Conservation (phyloP, 495 filamentous ascomycete species). For the Evernia prunastri region DNA sequence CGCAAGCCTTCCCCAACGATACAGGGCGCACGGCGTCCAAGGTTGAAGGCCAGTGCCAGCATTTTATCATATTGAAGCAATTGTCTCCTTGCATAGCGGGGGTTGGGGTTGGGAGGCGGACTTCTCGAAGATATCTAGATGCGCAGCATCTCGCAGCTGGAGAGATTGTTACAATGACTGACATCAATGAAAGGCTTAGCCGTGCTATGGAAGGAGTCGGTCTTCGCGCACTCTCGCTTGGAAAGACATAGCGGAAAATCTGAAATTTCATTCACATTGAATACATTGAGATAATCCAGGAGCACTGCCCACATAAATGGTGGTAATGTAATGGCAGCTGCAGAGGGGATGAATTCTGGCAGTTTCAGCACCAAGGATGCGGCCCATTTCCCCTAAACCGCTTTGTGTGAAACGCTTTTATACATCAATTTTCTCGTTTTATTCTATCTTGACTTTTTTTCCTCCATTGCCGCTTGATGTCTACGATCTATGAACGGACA, state of each 20-base stretch:
- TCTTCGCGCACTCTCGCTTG: neutral
- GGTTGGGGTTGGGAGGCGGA: neutral
- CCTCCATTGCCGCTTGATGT: no score
- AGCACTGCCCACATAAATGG: neutral
- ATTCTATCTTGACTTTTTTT: no score
- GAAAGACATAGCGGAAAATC: no score
- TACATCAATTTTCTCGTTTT: no score
- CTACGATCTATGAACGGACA: no score
- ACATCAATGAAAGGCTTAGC: neutral
- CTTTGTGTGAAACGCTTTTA: no score
- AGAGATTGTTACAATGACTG: neutral
- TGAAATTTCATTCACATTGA: no score
- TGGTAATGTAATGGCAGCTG: no score
- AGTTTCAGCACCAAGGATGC: neutral
- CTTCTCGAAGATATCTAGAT: neutral
- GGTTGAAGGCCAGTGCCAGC: neutral
- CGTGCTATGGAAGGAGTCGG: neutral
- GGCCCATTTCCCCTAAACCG: neutral
- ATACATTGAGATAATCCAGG: no score
- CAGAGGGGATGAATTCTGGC: neutral
- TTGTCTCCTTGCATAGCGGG: neutral
- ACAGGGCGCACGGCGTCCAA: conserved; percentile 9
- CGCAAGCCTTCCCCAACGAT: conserved; percentile 11
- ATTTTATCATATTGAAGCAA: neutral
- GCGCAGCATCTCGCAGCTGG: neutral